phyloP scores from a whole-genome alignment of 192 early-diverging fungal species.

The Martensiomyces pterosporus region DNA sequence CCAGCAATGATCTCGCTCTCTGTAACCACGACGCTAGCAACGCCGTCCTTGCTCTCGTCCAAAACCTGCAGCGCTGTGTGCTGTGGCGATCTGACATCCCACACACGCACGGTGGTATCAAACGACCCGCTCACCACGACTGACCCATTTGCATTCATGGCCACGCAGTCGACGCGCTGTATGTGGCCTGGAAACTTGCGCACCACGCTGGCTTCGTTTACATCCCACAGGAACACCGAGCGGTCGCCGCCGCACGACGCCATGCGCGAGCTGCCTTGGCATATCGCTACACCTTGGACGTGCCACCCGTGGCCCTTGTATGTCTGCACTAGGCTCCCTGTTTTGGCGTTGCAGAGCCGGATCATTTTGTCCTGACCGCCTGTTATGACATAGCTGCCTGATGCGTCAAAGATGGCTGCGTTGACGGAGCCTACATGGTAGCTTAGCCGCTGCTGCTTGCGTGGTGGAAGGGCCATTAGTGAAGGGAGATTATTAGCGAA shows the following conservation, averaged over 20 bases:
- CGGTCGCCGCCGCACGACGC: conserved; percentile 81
- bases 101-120: conserved; percentile 53
- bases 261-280: conserved; percentile 59
- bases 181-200: conserved; percentile 75
- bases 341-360: conserved; percentile 63
- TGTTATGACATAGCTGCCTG: conserved; percentile 79
- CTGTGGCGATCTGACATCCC: conserved; percentile 43
- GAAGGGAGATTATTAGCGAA: not conserved
- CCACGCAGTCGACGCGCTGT: conserved; percentile 80
- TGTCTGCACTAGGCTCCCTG: conserved; percentile 66
- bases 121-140: conserved; percentile 77
- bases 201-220: conserved; percentile 64
- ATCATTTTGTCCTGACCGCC: conserved; percentile 74
- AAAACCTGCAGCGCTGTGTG: conserved; percentile 74
- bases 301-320: conserved; percentile 87
- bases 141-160: conserved; percentile 70
- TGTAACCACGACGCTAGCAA: conserved; percentile 70
- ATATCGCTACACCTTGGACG: conserved; percentile 52
- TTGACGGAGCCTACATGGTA: conserved; percentile 71
- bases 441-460: conserved; percentile 43
- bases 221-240: conserved; percentile 84
- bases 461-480: conserved; percentile 4
- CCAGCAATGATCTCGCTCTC: conserved; percentile 72
- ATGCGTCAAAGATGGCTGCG: conserved; percentile 59
- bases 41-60: conserved; percentile 80